Evolutionary conservation across 148 eudicot genomes (phyloP).

Genomic region (Persicaria maculosa): DNA sequence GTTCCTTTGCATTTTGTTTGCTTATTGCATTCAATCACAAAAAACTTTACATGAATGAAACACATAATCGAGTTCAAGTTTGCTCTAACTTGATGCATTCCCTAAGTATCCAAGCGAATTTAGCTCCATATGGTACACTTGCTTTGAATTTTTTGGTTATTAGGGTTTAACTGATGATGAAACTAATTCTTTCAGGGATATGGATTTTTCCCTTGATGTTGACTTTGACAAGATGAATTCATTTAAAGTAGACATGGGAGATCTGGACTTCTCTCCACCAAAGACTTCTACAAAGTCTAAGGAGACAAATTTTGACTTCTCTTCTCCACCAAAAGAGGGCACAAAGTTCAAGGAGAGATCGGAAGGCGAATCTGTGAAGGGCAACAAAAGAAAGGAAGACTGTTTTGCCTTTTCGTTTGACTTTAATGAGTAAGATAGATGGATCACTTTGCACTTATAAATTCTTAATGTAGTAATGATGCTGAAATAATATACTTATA

Average conservation of each 20-base stretch:
- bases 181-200: constrained; percentile 46
- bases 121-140: neutral
- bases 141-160: neutral
- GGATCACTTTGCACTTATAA: neutral
- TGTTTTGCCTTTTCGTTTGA: constrained; percentile 51
- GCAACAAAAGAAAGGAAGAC: constrained; percentile 40
- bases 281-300: constrained; percentile 32
- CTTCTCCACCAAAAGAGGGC: constrained; percentile 48
- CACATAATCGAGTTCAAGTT: neutral
- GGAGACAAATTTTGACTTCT: constrained; percentile 63
- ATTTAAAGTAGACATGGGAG: constrained; percentile 66
- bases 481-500: neutral
- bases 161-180: constrained; percentile 14
- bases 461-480: neutral
- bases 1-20: neutral
- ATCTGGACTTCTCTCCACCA: constrained; percentile 57
- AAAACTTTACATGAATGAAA: neutral
- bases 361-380: constrained; percentile 37
- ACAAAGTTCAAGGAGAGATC: constrained; percentile 45
- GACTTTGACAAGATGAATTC: constrained; percentile 74
- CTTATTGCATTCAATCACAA: neutral
- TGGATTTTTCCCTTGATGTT: constrained; percentile 73
- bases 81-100: neutral
- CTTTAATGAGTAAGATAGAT: constrained; percentile 54
- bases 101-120: neutral